Evolutionary conservation across 257 asterid species (phyloP), one percentile per base, ranked within the genome.

Genomic region (Primulina tabacum): DNA sequence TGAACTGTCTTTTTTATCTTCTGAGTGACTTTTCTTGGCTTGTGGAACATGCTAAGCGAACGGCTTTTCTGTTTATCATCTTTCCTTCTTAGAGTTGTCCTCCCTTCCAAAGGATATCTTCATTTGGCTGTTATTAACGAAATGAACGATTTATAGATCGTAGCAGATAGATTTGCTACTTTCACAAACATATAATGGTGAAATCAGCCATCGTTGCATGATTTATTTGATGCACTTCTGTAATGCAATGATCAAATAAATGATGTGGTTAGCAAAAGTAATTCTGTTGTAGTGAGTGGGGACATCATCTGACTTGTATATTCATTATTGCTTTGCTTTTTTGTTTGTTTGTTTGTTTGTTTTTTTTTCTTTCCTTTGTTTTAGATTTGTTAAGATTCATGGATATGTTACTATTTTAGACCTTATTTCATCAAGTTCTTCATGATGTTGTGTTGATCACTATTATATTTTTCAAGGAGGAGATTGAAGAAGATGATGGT

Each of bases 401-500:
- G 30, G 14, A 0, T 32, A 8, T 20, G 11, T 26, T 26, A 7
- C 35, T 65, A 63, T 32, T 38, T 21, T 73, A 16, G 34, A 72
- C 52, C n/a, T 21, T 60, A 16, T 33, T 69, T 66, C n/a, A 14
- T 21, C 67, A 29, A 58, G 75, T 61, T 67, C 64, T 67, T 68
- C 60, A 24, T 29, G 56, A 29, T 69, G 67, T 67, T 67, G 76
- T 75, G 64, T 69, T 74, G 65, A 74, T 68, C 72, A 64, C 53
- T 78, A 37, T 37, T 76, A 8, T 63, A 38, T 62, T 63, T 75
- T 7, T 76, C 65, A 50, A 71, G 97, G 99, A 87, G 65, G 99
- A 89, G 67, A 61, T 73, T 71, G 97, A 87, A 81, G 99, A 91
- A 82, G 98, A 91, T 83, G 99, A 89, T 66, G 84, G 85, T 63